phyloP scores from a whole-genome alignment of 116 monocot species.

The Dioscorea cayenensis region DNA sequence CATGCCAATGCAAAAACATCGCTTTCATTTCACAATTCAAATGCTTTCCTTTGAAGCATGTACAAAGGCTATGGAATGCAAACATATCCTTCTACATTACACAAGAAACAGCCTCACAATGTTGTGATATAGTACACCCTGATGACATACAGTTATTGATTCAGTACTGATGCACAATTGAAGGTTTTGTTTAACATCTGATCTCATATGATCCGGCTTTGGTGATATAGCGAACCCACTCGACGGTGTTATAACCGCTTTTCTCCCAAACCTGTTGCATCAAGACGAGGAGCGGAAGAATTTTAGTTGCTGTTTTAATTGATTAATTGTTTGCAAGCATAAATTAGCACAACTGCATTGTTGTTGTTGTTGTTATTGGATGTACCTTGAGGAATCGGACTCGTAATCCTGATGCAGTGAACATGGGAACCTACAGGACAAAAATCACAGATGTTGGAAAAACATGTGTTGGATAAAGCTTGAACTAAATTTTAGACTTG shows the following conservation, averaged over 20 bases:
- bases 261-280: constrained; percentile 85
- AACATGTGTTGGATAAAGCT: background rate
- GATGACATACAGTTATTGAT: no score
- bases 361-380: background rate
- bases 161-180: no score
- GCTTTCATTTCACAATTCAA: no score
- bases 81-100: no score
- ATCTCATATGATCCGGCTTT: constrained; percentile 97
- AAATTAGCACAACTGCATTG: background rate
- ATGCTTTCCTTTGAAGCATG: no score
- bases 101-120: no score
- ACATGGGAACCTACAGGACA: constrained; percentile 86
- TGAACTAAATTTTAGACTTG: background rate
- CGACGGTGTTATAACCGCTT: constrained; percentile 96
- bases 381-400: constrained; percentile 94
- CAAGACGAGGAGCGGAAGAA: background rate
- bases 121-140: no score
- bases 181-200: constrained; percentile 41
- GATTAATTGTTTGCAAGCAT: background rate
- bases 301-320: background rate
- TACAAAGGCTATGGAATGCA: no score
- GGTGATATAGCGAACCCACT: constrained; percentile 98
- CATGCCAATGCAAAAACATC: no score
- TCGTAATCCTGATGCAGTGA: constrained; percentile 93
- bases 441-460: background rate